These are phyloP conservation scores for Metarhizium humberi DNA, from an alignment of 2,329 filamentous ascomycete genomes.

Conservation along the genomic window DNA sequence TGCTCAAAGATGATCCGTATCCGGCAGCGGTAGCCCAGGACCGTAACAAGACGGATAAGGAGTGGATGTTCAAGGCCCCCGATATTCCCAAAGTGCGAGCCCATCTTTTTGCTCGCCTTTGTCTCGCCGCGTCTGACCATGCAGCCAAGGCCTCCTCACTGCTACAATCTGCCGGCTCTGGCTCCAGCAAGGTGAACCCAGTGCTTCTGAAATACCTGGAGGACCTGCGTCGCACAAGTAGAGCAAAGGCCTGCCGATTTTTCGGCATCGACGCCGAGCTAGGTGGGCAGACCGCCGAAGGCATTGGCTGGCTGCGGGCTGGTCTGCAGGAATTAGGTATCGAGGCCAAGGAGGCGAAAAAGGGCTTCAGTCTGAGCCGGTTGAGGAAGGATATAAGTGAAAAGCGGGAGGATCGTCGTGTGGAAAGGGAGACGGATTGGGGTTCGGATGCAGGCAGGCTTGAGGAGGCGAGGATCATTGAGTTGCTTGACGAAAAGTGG, in stretches of 20 bases:
- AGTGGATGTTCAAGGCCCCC: conserved; percentile 94
- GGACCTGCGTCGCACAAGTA: conserved; percentile 63
- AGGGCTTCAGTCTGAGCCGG: conserved; percentile 47
- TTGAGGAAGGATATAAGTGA: conserved; percentile 69
- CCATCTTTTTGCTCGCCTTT: conserved; percentile 78
- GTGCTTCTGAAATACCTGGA: conserved; percentile 64
- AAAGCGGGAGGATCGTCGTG: conserved; percentile 66
- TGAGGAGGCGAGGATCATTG: conserved; percentile 77
- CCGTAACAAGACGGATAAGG: conserved; percentile 72
- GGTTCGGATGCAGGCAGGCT: conserved; percentile 74
- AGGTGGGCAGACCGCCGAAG: conserved; percentile 70
- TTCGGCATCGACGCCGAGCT: conserved; percentile 84
- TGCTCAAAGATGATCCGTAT: conserved; percentile 92
- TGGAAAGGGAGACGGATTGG: conserved; percentile 67
- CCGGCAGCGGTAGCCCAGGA: conserved; percentile 72
- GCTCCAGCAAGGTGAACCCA: conserved; percentile 47
- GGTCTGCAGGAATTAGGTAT: conserved; percentile 68
- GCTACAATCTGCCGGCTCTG: conserved; percentile 29
- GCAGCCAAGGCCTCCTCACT: conserved; percentile 60
- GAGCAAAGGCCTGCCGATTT: conserved; percentile 82
- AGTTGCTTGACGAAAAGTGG: conserved; percentile 86
- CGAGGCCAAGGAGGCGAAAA: conserved; percentile 40
- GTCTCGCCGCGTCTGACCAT: conserved; percentile 81
- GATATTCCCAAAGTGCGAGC: conserved; percentile 83
- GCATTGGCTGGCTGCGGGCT: conserved; percentile 76